phyloP scores from a whole-genome alignment of 2,329 filamentous ascomycete species.

The Aspergillus fumigatiaffinis region DNA sequence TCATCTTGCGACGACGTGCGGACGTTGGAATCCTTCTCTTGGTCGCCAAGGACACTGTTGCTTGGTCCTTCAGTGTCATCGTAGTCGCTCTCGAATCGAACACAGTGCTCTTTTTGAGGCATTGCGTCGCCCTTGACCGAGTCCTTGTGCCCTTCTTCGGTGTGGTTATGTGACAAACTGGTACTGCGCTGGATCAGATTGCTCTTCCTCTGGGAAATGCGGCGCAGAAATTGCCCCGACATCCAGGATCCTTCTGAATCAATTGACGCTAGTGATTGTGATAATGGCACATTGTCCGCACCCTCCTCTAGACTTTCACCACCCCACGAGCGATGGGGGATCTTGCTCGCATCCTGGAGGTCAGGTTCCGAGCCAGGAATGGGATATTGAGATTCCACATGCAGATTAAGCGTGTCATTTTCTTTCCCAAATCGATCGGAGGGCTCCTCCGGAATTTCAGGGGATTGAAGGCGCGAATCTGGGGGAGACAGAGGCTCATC shows the following conservation, averaged over 20 bases:
- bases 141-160: constrained; percentile 52
- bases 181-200: constrained; percentile 39
- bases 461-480: constrained; percentile 74
- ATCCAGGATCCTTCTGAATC: constrained; percentile 97
- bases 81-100: constrained; percentile 47
- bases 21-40: constrained; percentile 40
- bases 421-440: constrained; percentile 10
- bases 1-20: constrained; percentile 28
- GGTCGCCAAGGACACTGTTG: constrained; percentile 53
- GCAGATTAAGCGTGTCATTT: constrained; percentile 9
- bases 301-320: constrained; percentile 49
- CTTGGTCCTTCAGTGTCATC: constrained; percentile 44
- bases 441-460: constrained; percentile 53
- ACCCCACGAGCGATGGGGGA: constrained; percentile 34
- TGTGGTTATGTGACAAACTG: constrained; percentile 31
- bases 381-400: constrained; percentile 17
- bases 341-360: constrained; percentile 25
- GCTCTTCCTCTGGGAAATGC: constrained; percentile 41
- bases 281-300: constrained; percentile 50
- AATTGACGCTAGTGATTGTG: constrained; percentile 86
- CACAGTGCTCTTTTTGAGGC: constrained; percentile 73
- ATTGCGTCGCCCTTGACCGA: constrained; percentile 54
- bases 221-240: constrained; percentile 64
- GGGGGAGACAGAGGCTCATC: constrained; percentile 83
- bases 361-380: constrained; percentile 25